phyloP scores from a whole-genome alignment of 2,329 filamentous ascomycete species.

The Bipolaris zeicola region DNA sequence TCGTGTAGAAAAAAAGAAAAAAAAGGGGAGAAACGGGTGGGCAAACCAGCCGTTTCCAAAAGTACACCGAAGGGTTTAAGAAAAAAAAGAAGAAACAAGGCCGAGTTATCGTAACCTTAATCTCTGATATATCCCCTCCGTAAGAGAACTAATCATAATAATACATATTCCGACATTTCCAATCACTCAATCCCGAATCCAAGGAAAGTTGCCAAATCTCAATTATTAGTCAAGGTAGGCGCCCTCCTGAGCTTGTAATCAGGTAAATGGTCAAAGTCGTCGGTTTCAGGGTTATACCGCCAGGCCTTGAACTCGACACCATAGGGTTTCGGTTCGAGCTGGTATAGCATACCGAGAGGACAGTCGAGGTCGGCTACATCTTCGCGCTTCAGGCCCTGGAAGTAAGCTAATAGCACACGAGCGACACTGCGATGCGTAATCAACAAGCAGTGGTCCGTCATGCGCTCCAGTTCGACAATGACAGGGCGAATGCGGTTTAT shows the following conservation, averaged over 20 bases:
- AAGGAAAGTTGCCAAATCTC: neutral
- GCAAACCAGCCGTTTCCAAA: too few relatives aligned
- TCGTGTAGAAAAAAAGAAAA: neutral
- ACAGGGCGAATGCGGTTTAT: constrained; percentile 94
- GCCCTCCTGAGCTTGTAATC: constrained; percentile 76
- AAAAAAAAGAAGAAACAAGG: too few relatives aligned
- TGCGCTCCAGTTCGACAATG: constrained; percentile 95
- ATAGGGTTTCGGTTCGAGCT: constrained; percentile 96
- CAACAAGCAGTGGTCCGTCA: constrained; percentile 92
- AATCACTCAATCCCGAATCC: neutral
- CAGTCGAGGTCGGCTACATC: constrained; percentile 95
- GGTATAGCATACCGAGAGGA: constrained; percentile 90
- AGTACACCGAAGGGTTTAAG: too few relatives aligned
- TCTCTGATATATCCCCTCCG: too few relatives aligned
- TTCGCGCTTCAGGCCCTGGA: constrained; percentile 87
- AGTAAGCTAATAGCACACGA: constrained; percentile 92
- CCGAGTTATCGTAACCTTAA: too few relatives aligned
- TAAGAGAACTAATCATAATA: neutral
- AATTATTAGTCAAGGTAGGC: constrained; percentile 19
- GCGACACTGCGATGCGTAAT: constrained; percentile 92
- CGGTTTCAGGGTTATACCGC: constrained; percentile 76
- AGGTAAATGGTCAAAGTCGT: constrained; percentile 85
- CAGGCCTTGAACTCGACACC: constrained; percentile 97
- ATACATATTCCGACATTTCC: neutral
- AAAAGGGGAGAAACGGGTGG: neutral